Base-by-base conservation (phyloP, 2,329 filamentous ascomycete genomes). In the Neonectria magnoliae region DNA sequence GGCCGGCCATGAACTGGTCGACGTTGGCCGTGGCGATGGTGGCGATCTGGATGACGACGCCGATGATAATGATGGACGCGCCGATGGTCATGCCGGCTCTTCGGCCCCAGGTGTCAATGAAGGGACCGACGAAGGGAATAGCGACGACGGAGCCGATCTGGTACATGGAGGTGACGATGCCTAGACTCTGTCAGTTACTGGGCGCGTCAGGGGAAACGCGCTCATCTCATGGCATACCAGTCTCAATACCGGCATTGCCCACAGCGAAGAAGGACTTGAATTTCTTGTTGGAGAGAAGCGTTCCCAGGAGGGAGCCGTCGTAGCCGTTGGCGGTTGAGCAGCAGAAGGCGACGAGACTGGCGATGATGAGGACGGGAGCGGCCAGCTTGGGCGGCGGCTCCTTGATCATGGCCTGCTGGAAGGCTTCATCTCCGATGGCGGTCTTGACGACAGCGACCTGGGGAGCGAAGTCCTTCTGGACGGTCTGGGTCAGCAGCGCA, bases 271-370 rank as follows among this genome's bases (percentile, higher is more conserved):
- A 84, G 0, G 75, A 64, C 59, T 85, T 84, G 69, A 86, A 88
- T 1, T 80, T 75, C 0, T 78, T 54, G 81, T 87, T 71, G 14
- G 68, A 5, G 4, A 73, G 86, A 65, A 88, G 85, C 5, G 82
- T 79, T 10, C 79, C 77, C 72, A 84, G 81, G 54, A 90, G 81
- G 2, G 71, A 86, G 41, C 85, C 85, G 68, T 89, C 87, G 45
- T 71, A 76, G 9, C 74, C 75, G 68, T 76, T 76, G 60, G 71
- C 68, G 18, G 73, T 76, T 0, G 72, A 75, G 44, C 73, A 76
- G 61, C 71, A 76, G 62, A 76, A 76, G 5, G 73, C 73, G 5
- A 76, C 71, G 29, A 68, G 44, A 10, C 69, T 71, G 48, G 71
- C 65, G 2, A 71, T 11, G 60, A 76, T 65, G 59, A 76, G 63